A percentile compares a stretch with the other conserved stretches of the same genome.
These are phyloP conservation scores for Hypoxylon sp. DNA, from an alignment of 2,329 filamentous ascomycete species.

Conservation along the genomic window DNA sequence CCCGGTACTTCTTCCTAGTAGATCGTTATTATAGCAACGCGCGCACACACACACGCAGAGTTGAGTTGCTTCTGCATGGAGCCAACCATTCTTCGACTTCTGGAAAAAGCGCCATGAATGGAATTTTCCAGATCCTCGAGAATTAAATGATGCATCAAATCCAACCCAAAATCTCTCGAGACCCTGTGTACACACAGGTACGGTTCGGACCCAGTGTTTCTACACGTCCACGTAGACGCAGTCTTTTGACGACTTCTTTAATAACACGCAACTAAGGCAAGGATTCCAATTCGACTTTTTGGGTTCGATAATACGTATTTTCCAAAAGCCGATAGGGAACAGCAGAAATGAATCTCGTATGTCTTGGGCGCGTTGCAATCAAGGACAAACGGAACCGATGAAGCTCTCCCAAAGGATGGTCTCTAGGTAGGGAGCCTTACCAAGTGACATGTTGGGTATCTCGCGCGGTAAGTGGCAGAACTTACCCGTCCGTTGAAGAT, in stretches of 20 bases:
- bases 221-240: slow-evolving; percentile 43
- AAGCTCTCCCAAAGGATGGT: slow-evolving; percentile 28
- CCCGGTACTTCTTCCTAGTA: slow-evolving; percentile 48
- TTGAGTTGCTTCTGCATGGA: slow-evolving; percentile 39
- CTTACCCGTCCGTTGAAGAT: slow-evolving; percentile 23
- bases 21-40: slow-evolving; percentile 46
- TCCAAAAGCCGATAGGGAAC: slow-evolving; percentile 29
- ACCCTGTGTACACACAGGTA: slow-evolving; percentile 28
- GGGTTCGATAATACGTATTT: slow-evolving; percentile 26
- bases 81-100: slow-evolving; percentile 41
- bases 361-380: slow-evolving; percentile 30
- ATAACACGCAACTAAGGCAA: slow-evolving; percentile 27
- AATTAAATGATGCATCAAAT: slow-evolving; percentile 43
- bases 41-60: slow-evolving; percentile 31
- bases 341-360: slow-evolving; percentile 26
- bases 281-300: slow-evolving; percentile 29
- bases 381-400: slow-evolving; percentile 27
- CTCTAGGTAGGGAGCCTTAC: slow-evolving; percentile 1
- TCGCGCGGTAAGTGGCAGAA: slow-evolving; percentile 13
- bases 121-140: slow-evolving; percentile 46
- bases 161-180: slow-evolving; percentile 44
- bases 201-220: slow-evolving; percentile 40
- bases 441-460: slow-evolving; percentile 8
- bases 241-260: slow-evolving; percentile 15
- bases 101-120: slow-evolving; percentile 37